Evolutionary conservation across 257 asterid genomes (phyloP).

Genomic region (Nicotiana attenuata): DNA sequence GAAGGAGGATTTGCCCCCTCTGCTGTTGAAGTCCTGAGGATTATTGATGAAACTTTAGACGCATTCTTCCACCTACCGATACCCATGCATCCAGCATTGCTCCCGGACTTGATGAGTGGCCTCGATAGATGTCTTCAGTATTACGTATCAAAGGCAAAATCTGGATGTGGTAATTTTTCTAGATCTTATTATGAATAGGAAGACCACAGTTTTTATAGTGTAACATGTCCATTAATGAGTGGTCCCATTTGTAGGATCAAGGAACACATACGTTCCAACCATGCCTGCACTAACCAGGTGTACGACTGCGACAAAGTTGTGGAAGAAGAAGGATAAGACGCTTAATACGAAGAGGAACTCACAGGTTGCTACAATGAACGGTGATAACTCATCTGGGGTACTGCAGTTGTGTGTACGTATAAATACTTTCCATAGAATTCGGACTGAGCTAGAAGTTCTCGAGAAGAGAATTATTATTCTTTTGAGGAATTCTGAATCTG

Average conservation of each 20-base stretch:
- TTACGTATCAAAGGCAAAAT: conserved; percentile 72
- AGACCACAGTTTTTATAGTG: conserved; percentile 2
- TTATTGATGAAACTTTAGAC: conserved; percentile 81
- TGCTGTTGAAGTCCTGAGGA: conserved; percentile 77
- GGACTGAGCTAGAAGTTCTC: conserved; percentile 62
- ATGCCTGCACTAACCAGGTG: conserved; percentile 96
- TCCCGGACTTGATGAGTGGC: conserved; percentile 77
- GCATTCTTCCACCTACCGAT: conserved; percentile 91
- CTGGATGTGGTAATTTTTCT: conserved; percentile 73
- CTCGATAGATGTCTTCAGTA: conserved; percentile 88
- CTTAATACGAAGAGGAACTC: conserved; percentile 45
- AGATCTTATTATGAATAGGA: not conserved
- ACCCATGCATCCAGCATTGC: conserved; percentile 91
- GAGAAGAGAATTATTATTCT: conserved; percentile 87
- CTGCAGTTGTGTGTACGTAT: conserved; percentile 84
- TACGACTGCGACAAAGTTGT: conserved; percentile 48
- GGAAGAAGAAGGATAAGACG: conserved; percentile 81
- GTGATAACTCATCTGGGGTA: conserved; percentile 54
- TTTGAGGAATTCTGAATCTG: conserved; percentile 88
- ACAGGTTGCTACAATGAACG: conserved; percentile 72
- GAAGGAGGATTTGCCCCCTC: conserved; percentile 90
- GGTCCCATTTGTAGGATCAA: conserved; percentile 51
- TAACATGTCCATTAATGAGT: not conserved
- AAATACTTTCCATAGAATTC: conserved; percentile 74
- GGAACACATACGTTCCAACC: conserved; percentile 63